Base-by-base conservation (phyloP, 768 basidiomycete genomes). In the Tubosaeta brunneosetosa region DNA sequence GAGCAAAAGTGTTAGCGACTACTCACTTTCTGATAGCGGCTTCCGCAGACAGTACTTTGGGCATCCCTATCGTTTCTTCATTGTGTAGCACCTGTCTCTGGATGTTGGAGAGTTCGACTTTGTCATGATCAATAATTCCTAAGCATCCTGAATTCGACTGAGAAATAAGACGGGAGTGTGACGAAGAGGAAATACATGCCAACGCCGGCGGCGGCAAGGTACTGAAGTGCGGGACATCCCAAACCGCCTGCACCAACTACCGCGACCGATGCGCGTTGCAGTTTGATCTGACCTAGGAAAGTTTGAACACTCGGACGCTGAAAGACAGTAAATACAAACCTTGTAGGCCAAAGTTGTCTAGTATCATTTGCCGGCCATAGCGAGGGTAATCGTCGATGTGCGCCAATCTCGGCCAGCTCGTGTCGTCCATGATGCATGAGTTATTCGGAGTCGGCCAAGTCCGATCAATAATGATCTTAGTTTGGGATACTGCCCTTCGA, bases 291-390 rank as follows among this genome's bases (percentile, higher is more conserved):
- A 17, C 89, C 95, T 94, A 61, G 16, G 44, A 34, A 32, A 47
- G 22, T 7, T 8, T 59, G 55, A 61, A 42, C 44, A 6, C 41
- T 22, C 33, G 17, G 12, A 19, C 42, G 31, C 27, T 12, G 36
- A 46, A 26, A 33, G 42, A 33, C 47, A 44, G 32, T 29, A 40
- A 32, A 25, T 4, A 33, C 17, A 53, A 71, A 88, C 94, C 94
- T 71, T 82, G 76, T 2, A 97, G 76, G 9, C 94, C 94, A 65
- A 97, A 86, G 16, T 84, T 86, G 52, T 91, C 83, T 49, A 97
- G 72, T 52, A 97, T 92, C 94, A 99, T 95, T 66, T 99, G 95
- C 50, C 97, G 77, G 41, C 95, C 94, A 83, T 97, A 98, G 51
- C 94, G 79, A 61, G 77, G 74, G 67, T 95, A 97, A 60, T 97